phyloP scores from a whole-genome alignment of 495 filamentous ascomycete species.

The Apiosordaria backusii region DNA sequence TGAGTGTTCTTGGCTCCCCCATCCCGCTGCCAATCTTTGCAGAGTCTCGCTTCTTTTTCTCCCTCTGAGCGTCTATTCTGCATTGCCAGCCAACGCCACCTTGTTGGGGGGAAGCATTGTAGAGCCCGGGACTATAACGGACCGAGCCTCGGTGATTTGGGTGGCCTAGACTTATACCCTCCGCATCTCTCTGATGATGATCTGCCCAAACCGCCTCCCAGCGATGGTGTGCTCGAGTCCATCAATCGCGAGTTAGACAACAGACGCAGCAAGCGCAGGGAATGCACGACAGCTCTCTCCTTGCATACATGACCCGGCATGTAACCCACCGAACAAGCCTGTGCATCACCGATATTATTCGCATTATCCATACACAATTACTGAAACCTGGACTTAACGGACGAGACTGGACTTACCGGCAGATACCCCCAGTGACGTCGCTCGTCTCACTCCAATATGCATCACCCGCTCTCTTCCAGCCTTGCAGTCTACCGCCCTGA shows the following conservation, averaged over 20 bases:
- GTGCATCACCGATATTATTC: slow-evolving; percentile 4
- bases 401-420: not conserved
- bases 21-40: slow-evolving; percentile 10
- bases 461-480: slow-evolving; percentile 12
- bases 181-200: slow-evolving; percentile 15
- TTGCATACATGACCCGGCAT: slow-evolving; percentile 14
- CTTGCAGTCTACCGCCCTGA: slow-evolving; percentile 15
- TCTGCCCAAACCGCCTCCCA: not conserved
- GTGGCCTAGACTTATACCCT: not conserved
- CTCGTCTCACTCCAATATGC: slow-evolving; percentile 18
- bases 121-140: slow-evolving; percentile 13
- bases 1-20: slow-evolving; percentile 23
- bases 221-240: slow-evolving; percentile 13
- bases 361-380: not conserved
- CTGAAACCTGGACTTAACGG: not conserved
- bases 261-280: slow-evolving; percentile 3
- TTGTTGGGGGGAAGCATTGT: not conserved
- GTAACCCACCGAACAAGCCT: not conserved
- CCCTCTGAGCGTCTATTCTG: slow-evolving; percentile 6
- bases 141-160: slow-evolving; percentile 6
- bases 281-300: slow-evolving; percentile 14
- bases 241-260: slow-evolving; percentile 3
- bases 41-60: slow-evolving; percentile 18
- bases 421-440: slow-evolving; percentile 10
- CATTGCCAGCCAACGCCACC: slow-evolving; percentile 3